Percentiles rank a stretch among this genome's conserved stretches.
Conservation (phyloP, 345 rosid species). For the Linum trigynum region DNA sequence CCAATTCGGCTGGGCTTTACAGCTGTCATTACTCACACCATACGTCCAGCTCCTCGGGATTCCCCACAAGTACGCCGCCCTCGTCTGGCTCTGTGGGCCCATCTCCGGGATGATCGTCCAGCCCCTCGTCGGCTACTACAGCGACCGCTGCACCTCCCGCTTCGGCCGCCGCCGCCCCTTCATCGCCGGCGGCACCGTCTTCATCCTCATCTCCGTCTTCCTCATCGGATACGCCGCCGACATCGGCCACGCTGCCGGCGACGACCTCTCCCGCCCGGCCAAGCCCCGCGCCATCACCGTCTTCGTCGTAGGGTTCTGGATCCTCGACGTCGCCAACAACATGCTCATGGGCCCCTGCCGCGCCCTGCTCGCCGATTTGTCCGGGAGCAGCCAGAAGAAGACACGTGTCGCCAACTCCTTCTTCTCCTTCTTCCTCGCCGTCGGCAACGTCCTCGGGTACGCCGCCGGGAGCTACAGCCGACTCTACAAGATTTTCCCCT, state of each 20-base stretch:
- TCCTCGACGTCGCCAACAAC: slow-evolving; percentile 3
- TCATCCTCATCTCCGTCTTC: slow-evolving; percentile 1
- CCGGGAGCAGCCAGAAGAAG: background rate
- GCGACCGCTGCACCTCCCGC: slow-evolving; percentile 4
- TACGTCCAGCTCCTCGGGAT: slow-evolving; percentile 5
- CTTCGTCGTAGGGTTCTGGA: slow-evolving; percentile 4
- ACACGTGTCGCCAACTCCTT: background rate
- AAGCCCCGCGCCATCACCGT: slow-evolving; percentile 3
- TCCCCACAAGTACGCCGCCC: slow-evolving; percentile 1
- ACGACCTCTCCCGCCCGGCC: background rate
- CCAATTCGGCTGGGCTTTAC: slow-evolving; percentile 5
- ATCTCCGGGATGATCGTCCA: slow-evolving; percentile 5
- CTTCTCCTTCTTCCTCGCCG: slow-evolving; percentile 3
- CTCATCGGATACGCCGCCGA: slow-evolving; percentile 5
- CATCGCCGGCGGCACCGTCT: background rate
- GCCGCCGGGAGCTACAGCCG: background rate
- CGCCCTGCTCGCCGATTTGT: background rate
- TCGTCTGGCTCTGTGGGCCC: slow-evolving; percentile 4
- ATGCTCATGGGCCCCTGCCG: slow-evolving; percentile 5
- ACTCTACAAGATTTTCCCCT: background rate
- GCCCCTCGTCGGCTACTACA: slow-evolving; percentile 6
- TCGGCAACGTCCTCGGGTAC: slow-evolving; percentile 4
- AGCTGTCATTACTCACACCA: background rate
- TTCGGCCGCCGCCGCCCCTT: slow-evolving; percentile 7
- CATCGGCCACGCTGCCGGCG: slow-evolving; percentile 1